A percentile compares a stretch with the other conserved stretches of the same genome.
phyloP scores from a whole-genome alignment of 2,329 filamentous ascomycete species.

The Aspergillus sojae region DNA sequence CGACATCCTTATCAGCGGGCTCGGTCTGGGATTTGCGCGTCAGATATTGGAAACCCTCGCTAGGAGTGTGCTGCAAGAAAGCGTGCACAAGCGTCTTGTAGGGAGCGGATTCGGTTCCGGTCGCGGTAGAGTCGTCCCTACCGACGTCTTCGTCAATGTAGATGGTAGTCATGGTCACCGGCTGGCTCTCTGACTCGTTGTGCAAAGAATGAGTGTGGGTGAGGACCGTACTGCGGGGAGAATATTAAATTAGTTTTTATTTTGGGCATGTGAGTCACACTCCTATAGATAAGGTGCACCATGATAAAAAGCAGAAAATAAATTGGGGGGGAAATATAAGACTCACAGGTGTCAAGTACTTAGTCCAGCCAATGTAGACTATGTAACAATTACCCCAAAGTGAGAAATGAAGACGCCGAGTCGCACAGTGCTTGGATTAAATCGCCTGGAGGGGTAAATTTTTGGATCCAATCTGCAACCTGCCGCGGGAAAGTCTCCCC shows the following conservation, averaged over 20 bases:
- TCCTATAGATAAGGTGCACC: background rate
- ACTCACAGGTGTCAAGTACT: background rate
- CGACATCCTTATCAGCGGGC: slow-evolving; percentile 62
- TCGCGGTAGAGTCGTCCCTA: slow-evolving; percentile 66
- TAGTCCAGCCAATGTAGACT: slow-evolving; percentile 4
- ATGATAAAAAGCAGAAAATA: background rate
- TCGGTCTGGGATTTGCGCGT: slow-evolving; percentile 69
- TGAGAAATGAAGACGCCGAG: slow-evolving; percentile 9
- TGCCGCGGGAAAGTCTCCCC: slow-evolving; percentile 9
- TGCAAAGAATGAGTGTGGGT: background rate
- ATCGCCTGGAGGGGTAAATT: slow-evolving; percentile 38
- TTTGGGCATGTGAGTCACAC: background rate
- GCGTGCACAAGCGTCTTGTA: slow-evolving; percentile 82
- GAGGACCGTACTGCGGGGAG: background rate
- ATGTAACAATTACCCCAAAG: slow-evolving; percentile 13
- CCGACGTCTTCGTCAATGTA: slow-evolving; percentile 84
- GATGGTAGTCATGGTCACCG: slow-evolving; percentile 47
- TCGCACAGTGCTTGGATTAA: slow-evolving; percentile 18
- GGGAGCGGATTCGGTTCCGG: slow-evolving; percentile 71
- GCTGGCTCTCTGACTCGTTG: background rate
- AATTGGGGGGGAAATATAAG: background rate
- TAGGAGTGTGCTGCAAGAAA: slow-evolving; percentile 69
- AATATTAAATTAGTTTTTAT: background rate
- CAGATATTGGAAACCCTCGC: slow-evolving; percentile 64
- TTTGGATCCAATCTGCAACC: slow-evolving; percentile 21